phyloP scores from a whole-genome alignment of 2,329 filamentous ascomycete species.

The Epichloe aotearoae region DNA sequence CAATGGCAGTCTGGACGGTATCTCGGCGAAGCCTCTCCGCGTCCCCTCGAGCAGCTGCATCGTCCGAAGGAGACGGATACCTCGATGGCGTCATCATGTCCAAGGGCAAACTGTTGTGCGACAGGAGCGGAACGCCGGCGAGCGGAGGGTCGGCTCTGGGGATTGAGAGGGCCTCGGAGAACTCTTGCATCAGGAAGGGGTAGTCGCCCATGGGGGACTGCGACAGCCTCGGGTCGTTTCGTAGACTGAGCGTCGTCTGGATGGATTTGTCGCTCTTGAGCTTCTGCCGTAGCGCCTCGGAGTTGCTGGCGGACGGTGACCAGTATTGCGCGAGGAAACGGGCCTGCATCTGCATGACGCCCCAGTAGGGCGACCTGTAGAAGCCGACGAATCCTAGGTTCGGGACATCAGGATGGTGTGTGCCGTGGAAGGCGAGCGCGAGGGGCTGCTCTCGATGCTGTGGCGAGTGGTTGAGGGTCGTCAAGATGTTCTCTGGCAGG shows the following conservation, averaged over 20 bases:
- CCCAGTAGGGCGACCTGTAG: conserved; percentile 77
- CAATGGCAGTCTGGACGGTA: conserved; percentile 28
- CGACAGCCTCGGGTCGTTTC: conserved; percentile 36
- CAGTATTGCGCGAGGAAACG: conserved; percentile 52
- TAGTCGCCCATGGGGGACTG: conserved; percentile 84
- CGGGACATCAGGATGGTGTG: conserved; percentile 45
- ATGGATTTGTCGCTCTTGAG: conserved; percentile 31
- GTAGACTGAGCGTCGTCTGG: conserved; percentile 34
- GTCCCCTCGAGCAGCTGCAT: conserved; percentile 23
- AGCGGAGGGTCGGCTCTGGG: conserved; percentile 21
- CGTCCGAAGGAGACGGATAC: conserved; percentile 29
- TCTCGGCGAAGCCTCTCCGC: conserved; percentile 31
- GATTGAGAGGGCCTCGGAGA: conserved; percentile 46
- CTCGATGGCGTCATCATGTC: conserved; percentile 44
- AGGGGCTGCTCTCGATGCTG: conserved; percentile 44
- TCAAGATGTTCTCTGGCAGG: conserved; percentile 42
- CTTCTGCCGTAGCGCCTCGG: conserved; percentile 22
- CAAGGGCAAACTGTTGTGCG: conserved; percentile 30
- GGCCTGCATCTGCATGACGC: conserved; percentile 77
- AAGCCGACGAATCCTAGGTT: conserved; percentile 69
- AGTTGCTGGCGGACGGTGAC: conserved; percentile 22
- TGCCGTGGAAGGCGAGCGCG: conserved; percentile 54
- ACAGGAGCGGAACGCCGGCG: conserved; percentile 17
- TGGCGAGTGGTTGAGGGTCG: conserved; percentile 43
- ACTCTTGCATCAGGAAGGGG: conserved; percentile 59